Conservation (phyloP, 1,284 basidiomycete species). For the Moesziomyces sp. region DNA sequence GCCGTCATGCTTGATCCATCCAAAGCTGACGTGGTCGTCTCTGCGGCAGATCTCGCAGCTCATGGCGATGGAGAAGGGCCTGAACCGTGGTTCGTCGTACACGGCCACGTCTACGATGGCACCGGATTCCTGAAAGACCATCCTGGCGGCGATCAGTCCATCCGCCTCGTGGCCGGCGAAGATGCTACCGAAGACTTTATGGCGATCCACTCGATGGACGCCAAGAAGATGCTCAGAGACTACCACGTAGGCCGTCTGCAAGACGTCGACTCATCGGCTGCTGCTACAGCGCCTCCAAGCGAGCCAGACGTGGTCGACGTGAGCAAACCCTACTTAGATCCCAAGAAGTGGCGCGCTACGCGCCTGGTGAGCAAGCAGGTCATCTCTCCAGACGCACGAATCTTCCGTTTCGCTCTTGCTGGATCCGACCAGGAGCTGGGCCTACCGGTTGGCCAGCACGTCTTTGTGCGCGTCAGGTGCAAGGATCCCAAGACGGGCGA, state of each 20-base stretch:
- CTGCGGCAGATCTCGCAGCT: constrained; percentile 71
- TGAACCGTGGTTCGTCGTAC: constrained; percentile 75
- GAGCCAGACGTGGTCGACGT: constrained; percentile 43
- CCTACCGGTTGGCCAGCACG: constrained; percentile 76
- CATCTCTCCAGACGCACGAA: constrained; percentile 72
- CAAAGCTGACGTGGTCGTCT: constrained; percentile 70
- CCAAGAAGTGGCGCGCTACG: constrained; percentile 73
- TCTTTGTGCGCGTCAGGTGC: constrained; percentile 67
- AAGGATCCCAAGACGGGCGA: constrained; percentile 68
- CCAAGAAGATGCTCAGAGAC: constrained; percentile 71
- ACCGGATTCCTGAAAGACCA: constrained; percentile 74
- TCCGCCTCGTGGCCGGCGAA: constrained; percentile 74
- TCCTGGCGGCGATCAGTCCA: constrained; percentile 76
- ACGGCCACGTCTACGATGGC: constrained; percentile 73
- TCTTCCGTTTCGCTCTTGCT: constrained; percentile 74
- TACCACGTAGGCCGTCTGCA: constrained; percentile 64
- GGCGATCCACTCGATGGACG: constrained; percentile 73
- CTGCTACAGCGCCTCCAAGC: neutral
- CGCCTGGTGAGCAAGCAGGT: constrained; percentile 70
- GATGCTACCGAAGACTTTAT: constrained; percentile 77
- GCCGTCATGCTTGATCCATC: constrained; percentile 46
- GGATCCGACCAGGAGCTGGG: constrained; percentile 72
- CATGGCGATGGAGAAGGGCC: constrained; percentile 69
- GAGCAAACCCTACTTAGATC: constrained; percentile 70
- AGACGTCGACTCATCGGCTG: constrained; percentile 1